Evolutionary conservation across 2,329 filamentous ascomycete species (phyloP).

Genomic region (Monilinia aucupariae): DNA sequence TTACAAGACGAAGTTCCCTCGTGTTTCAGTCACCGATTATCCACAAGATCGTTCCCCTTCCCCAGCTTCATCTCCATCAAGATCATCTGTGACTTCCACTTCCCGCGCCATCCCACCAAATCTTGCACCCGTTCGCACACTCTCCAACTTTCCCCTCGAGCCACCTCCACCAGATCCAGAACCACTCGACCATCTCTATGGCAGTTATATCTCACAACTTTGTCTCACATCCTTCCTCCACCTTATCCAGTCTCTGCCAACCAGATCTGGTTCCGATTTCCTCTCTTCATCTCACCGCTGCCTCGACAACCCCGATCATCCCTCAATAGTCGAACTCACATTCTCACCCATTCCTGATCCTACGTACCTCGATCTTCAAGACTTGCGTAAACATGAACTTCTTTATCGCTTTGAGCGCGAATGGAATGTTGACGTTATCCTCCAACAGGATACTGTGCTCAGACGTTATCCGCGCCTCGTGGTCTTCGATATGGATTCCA

Average conservation of each 20-base stretch:
- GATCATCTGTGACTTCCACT: slow-evolving; percentile 11
- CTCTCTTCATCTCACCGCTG: slow-evolving; percentile 58
- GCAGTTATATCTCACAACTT: slow-evolving; percentile 59
- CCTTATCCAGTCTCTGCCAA: slow-evolving; percentile 58
- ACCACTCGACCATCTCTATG: slow-evolving; percentile 60
- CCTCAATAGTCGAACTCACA: slow-evolving; percentile 60
- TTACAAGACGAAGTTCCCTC: slow-evolving; percentile 47
- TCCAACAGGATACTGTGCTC: slow-evolving; percentile 69
- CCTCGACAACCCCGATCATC: slow-evolving; percentile 55
- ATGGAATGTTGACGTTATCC: slow-evolving; percentile 80
- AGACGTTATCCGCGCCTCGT: slow-evolving; percentile 77
- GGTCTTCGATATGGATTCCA: slow-evolving; percentile 98
- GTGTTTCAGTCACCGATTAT: slow-evolving; percentile 36
- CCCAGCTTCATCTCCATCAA: slow-evolving; percentile 23
- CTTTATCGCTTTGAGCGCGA: slow-evolving; percentile 81
- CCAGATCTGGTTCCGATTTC: slow-evolving; percentile 45
- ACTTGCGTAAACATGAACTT: slow-evolving; percentile 73
- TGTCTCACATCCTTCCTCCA: slow-evolving; percentile 60
- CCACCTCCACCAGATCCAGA: slow-evolving; percentile 49
- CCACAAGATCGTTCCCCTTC: slow-evolving; percentile 37
- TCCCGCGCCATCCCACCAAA: slow-evolving; percentile 33
- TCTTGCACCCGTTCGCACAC: slow-evolving; percentile 53
- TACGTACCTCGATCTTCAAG: slow-evolving; percentile 60
- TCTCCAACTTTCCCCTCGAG: slow-evolving; percentile 56
- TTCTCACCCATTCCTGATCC: slow-evolving; percentile 55